These are phyloP conservation scores for Alternaria rosae DNA, from an alignment of 2,329 filamentous ascomycete species.

Conservation along the genomic window DNA sequence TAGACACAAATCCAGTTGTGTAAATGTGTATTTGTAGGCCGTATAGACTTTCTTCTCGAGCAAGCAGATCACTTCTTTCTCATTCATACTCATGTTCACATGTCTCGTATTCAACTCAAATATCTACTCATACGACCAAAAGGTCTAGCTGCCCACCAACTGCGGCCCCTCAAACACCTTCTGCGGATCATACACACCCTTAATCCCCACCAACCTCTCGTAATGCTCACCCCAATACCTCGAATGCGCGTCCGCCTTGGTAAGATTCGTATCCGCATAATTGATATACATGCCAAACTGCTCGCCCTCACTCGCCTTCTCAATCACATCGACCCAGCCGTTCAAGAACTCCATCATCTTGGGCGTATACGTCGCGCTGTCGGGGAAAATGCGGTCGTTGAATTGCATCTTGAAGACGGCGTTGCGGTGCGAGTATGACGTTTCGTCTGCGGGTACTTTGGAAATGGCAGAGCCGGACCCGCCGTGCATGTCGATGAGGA, in stretches of 20 bases:
- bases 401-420: conserved; percentile 40
- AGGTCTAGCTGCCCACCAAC: conserved; percentile 28
- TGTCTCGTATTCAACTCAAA: neutral
- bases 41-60: conserved; percentile 3
- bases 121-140: neutral
- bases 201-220: conserved; percentile 40
- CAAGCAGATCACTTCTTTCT: conserved; percentile 11
- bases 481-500: conserved; percentile 39
- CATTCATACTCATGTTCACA: neutral
- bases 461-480: conserved; percentile 25
- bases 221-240: conserved; percentile 54
- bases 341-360: conserved; percentile 48
- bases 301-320: conserved; percentile 22
- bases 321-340: conserved; percentile 48
- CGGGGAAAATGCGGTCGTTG: conserved; percentile 24
- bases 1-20: conserved; percentile 55
- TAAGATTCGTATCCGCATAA: conserved; percentile 58
- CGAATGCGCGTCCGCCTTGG: conserved; percentile 52
- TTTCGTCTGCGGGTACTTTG: conserved; percentile 16
- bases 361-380: conserved; percentile 37
- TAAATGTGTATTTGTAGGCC: conserved; percentile 15
- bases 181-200: conserved; percentile 46
- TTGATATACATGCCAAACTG: conserved; percentile 60
- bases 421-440: conserved; percentile 37
- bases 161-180: conserved; percentile 36